These are phyloP conservation scores for Solanum dulcamara DNA, from an alignment of 257 asterid species.

Conservation along the genomic window DNA sequence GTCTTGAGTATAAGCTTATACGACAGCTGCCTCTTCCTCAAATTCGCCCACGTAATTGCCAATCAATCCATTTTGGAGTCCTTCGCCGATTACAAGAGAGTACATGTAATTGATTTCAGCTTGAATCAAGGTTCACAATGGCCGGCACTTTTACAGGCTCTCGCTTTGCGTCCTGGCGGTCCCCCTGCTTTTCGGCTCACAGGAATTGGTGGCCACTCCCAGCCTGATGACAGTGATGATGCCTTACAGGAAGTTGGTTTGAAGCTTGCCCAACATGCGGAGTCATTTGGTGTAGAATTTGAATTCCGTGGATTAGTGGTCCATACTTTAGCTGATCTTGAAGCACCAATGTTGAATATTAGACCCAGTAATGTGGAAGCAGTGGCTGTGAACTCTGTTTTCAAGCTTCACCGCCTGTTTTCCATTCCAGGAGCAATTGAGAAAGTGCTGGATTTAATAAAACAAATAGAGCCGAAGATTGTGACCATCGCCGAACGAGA, in stretches of 20 bases:
- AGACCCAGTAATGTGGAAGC: neutral
- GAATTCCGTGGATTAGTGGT: neutral
- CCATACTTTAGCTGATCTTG: neutral
- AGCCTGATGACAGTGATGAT: neutral
- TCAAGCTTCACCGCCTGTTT: neutral
- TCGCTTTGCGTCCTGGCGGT: neutral
- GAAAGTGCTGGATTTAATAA: neutral
- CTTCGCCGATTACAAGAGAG: neutral
- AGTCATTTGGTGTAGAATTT: neutral
- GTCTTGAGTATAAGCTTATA: neutral
- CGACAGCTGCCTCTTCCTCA: neutral
- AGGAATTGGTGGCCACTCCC: neutral
- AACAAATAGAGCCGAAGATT: neutral
- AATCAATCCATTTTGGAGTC: neutral
- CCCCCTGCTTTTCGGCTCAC: neutral
- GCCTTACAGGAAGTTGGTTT: neutral
- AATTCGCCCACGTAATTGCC: neutral
- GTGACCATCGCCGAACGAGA: neutral
- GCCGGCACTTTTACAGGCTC: neutral
- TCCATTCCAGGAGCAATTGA: neutral
- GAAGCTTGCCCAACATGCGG: rapidly evolving
- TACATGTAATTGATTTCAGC: neutral
- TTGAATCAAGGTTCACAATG: neutral
- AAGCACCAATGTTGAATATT: neutral
- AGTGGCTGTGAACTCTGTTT: neutral